These are phyloP conservation scores for Fusarium anguioides DNA, from an alignment of 2,329 filamentous ascomycete species.

Conservation along the genomic window DNA sequence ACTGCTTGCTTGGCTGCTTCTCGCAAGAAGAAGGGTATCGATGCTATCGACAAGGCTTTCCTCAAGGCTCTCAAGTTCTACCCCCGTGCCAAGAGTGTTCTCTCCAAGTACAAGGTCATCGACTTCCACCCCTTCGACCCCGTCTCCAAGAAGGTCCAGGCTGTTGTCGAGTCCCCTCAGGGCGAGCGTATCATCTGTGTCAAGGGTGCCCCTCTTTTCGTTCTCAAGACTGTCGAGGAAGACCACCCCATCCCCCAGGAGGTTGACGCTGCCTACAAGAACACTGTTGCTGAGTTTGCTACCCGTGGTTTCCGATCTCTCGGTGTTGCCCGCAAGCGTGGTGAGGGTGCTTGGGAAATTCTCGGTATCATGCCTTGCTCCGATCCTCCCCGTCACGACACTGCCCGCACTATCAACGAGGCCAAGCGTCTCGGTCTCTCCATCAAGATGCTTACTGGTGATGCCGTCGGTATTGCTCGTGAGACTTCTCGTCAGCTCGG, in stretches of 20 bases:
- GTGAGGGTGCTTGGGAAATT: conserved; percentile 85
- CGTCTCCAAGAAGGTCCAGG: conserved; percentile 92
- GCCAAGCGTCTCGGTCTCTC: conserved; percentile 88
- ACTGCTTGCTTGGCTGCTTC: conserved; percentile 90
- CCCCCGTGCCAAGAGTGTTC: conserved; percentile 81
- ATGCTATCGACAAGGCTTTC: conserved; percentile 95
- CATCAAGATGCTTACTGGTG: conserved; percentile 97
- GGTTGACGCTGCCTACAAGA: conserved; percentile 83
- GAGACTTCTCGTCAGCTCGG: conserved; percentile 92
- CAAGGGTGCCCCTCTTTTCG: conserved; percentile 90
- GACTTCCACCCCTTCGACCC: conserved; percentile 92
- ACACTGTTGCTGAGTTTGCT: conserved; percentile 91
- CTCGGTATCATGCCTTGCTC: conserved; percentile 95
- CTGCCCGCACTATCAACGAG: conserved; percentile 89
- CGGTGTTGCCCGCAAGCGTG: conserved; percentile 90
- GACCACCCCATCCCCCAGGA: conserved; percentile 82
- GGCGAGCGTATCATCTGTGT: conserved; percentile 89
- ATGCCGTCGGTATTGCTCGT: conserved; percentile 91
- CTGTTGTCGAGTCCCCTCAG: conserved; percentile 83
- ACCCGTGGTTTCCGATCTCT: conserved; percentile 94
- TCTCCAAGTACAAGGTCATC: conserved; percentile 85
- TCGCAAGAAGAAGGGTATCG: conserved; percentile 95
- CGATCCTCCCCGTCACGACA: conserved; percentile 91
- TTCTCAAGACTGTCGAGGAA: conserved; percentile 87
- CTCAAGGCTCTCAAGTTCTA: conserved; percentile 86